phyloP scores from a whole-genome alignment of 169 alveolate species.

The Babesia ovis region DNA sequence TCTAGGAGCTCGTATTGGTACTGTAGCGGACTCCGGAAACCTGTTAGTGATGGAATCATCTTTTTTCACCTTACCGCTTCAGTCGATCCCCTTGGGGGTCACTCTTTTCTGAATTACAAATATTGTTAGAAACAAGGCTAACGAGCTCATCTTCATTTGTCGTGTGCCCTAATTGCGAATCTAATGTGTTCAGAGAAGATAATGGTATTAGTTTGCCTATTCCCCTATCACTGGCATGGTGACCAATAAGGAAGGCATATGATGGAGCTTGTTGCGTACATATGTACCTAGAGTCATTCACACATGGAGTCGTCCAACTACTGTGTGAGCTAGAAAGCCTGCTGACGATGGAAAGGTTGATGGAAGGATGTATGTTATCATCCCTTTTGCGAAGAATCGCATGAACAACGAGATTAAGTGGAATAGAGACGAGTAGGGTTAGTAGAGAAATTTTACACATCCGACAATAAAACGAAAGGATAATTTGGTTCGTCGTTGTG shows the following conservation, averaged over 20 bases:
- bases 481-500: neutral
- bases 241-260: neutral
- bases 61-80: too few relatives aligned
- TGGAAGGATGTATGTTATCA: neutral
- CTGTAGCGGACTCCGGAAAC: constrained; percentile 33
- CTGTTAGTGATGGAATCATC: too few relatives aligned
- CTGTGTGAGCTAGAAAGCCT: neutral
- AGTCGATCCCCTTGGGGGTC: neutral
- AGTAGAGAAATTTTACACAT: neutral
- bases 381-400: neutral
- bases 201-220: neutral
- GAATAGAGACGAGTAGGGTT: neutral
- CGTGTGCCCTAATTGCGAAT: neutral
- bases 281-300: too few relatives aligned
- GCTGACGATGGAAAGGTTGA: neutral
- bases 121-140: neutral
- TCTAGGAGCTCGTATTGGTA: constrained; percentile 26
- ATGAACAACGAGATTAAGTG: neutral
- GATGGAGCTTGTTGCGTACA: neutral
- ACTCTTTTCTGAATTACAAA: neutral
- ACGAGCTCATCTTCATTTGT: neutral
- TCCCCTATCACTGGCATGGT: neutral
- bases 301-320: neutral
- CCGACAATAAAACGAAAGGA: neutral
- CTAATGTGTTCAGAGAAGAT: neutral